A percentile compares a stretch with the other conserved stretches of the same genome.
These are phyloP conservation scores for Aspergillus sp. DNA, from an alignment of 2,329 filamentous ascomycete species.

Conservation along the genomic window DNA sequence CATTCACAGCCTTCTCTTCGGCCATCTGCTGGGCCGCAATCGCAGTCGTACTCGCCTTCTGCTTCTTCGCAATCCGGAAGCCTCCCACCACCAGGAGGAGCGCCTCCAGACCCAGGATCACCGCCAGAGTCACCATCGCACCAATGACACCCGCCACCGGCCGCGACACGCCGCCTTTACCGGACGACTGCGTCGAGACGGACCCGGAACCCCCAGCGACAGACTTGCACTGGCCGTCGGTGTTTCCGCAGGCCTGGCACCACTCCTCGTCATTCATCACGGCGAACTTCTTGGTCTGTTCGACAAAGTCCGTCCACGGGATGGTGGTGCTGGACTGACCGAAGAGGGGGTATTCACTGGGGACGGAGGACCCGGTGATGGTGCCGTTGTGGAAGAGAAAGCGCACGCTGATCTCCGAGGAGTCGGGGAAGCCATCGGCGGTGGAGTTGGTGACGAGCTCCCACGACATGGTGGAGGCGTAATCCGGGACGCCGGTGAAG, in stretches of 20 bases:
- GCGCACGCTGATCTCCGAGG: constrained; percentile 55
- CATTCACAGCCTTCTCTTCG: constrained; percentile 17
- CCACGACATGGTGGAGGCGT: constrained; percentile 77
- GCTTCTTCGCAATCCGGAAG: constrained; percentile 58
- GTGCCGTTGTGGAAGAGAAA: constrained; percentile 65
- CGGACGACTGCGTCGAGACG: constrained; percentile 17
- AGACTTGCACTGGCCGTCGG: constrained; percentile 62
- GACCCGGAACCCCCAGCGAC: constrained; percentile 27
- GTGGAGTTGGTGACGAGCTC: constrained; percentile 61
- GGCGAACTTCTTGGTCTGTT: constrained; percentile 63
- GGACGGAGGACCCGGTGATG: constrained; percentile 42
- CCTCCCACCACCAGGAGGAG: constrained; percentile 56
- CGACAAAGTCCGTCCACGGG: constrained; percentile 67
- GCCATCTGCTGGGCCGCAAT: constrained; percentile 11
- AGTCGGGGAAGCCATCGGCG: constrained; percentile 40
- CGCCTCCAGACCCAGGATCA: constrained; percentile 57
- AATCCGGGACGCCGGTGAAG: constrained; percentile 78
- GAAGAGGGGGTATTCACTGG: constrained; percentile 58
- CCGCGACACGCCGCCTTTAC: constrained; percentile 56
- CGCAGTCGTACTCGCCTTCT: constrained; percentile 11
- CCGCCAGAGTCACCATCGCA: constrained; percentile 64
- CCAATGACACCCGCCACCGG: constrained; percentile 79
- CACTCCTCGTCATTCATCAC: constrained; percentile 64
- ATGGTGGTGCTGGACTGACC: constrained; percentile 57
- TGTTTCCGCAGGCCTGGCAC: constrained; percentile 74